Evolutionary conservation across 306 rosid genomes (phyloP), one percentile per base, ranked within the genome.

Genomic region (Quercus gilva): DNA sequence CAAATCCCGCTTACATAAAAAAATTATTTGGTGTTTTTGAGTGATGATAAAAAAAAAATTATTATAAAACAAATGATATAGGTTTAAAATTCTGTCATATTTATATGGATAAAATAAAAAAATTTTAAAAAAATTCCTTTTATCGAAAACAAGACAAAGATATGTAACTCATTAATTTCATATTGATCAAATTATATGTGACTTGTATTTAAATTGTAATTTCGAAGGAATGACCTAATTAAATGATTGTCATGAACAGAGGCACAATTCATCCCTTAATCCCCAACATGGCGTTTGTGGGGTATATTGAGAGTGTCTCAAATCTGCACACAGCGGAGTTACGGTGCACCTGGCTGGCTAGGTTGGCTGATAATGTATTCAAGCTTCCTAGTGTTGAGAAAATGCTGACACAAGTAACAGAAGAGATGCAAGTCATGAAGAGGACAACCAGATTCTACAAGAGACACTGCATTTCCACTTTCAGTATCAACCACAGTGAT

Each of bases 391-490:
- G 78, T 77, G 79, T 79, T 4, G 77, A 23, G 15, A 80, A 83
- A 31, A 91, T 91, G 92, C 82, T 87, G 18, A 72, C 72, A 9
- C 90, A 88, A 29, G 63, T 72, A 3, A 10, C 59, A 10, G 1
- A 59, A 76, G 93, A 91, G 76, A 61, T 81, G 6, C 73, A 83
- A 58, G 83, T 84, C 67, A 91, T 91, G 94, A 91, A 84, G 83
- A 85, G 74, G 78, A 76, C 84, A 3, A 87, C 91, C 2, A 64
- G 90, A 45, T 91, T 89, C 52, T 89, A 89, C 73, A 84, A 84
- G 82, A 81, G 88, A 64, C 90, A 84, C 41, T 91, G 89, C 82
- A 91, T 89, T 85, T 91, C 96, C 23, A 91, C 93, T 15, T 89
- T 85, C 77, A 91, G 96, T 49, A 91, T 91, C 74, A 86, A 91